These are phyloP conservation scores for Cutaneotrichosporon sp. DNA, from an alignment of 1,284 basidiomycete species.

Conservation along the genomic window DNA sequence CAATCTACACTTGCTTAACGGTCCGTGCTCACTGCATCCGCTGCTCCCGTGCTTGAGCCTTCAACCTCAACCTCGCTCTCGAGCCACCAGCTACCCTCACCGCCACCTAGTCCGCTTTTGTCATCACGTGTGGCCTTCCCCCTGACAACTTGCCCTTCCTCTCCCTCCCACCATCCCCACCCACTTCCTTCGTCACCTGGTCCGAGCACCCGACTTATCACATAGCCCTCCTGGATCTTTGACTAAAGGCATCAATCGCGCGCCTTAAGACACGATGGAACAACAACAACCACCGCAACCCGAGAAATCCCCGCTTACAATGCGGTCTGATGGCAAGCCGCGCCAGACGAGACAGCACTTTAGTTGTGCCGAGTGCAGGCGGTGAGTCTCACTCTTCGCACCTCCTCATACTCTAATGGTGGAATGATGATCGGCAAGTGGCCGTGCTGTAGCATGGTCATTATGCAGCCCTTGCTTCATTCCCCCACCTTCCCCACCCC, in stretches of 20 bases:
- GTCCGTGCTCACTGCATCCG: too few relatives aligned
- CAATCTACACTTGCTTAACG: too few relatives aligned
- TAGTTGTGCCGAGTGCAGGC: constrained; percentile 25
- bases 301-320: constrained; percentile 1
- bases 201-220: neutral
- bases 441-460: neutral
- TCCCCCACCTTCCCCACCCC: neutral
- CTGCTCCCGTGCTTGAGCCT: too few relatives aligned
- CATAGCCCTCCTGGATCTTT: neutral
- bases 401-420: neutral
- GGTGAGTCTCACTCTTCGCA: constrained; percentile 14
- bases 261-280: neutral
- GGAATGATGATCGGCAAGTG: too few relatives aligned
- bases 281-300: constrained; percentile 1
- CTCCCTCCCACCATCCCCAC: too few relatives aligned
- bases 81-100: too few relatives aligned
- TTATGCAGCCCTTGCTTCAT: neutral
- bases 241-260: neutral
- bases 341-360: constrained; percentile 18
- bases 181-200: neutral
- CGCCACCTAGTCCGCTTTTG: too few relatives aligned
- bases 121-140: too few relatives aligned
- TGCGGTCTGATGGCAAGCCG: constrained; percentile 9
- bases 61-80: too few relatives aligned
- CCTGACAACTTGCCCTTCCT: too few relatives aligned